phyloP scores from a whole-genome alignment of 139 green algal genomes.

The Coccomyxa sp. region DNA sequence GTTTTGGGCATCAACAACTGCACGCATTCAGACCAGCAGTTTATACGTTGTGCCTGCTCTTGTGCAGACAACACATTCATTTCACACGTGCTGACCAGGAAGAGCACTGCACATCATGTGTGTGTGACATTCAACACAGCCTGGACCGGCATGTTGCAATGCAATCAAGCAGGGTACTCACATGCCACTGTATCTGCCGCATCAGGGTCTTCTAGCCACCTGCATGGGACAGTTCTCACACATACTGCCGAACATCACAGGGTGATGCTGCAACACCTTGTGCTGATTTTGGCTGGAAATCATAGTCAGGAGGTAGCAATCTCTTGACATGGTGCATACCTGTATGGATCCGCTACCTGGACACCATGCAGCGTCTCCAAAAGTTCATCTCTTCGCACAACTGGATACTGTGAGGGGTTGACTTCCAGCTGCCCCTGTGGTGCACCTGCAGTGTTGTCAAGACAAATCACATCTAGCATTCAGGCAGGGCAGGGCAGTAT shows the following conservation, averaged over 20 bases:
- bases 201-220: slow-evolving; percentile 90
- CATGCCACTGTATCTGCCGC: slow-evolving; percentile 60
- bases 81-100: neutral
- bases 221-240: no score
- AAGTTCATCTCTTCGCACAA: slow-evolving; percentile 59
- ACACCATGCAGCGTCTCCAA: slow-evolving; percentile 70
- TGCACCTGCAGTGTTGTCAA: slow-evolving; percentile 40
- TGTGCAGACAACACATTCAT: neutral
- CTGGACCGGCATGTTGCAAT: neutral
- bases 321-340: no score
- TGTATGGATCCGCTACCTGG: slow-evolving; percentile 46
- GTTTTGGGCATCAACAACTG: slow-evolving; percentile 85
- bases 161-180: slow-evolving; percentile 8
- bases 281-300: no score
- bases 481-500: no score
- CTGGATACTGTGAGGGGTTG: slow-evolving; percentile 48
- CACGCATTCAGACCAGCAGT: neutral
- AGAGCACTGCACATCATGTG: no score
- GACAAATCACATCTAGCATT: no score
- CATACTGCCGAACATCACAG: no score
- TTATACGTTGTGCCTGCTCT: neutral
- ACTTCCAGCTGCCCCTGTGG: slow-evolving; percentile 47
- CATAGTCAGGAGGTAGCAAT: no score
- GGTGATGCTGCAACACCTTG: no score
- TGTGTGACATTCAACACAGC: neutral